These are phyloP conservation scores for Russula olivacea DNA, from an alignment of 768 basidiomycete genomes.

Conservation along the genomic window DNA sequence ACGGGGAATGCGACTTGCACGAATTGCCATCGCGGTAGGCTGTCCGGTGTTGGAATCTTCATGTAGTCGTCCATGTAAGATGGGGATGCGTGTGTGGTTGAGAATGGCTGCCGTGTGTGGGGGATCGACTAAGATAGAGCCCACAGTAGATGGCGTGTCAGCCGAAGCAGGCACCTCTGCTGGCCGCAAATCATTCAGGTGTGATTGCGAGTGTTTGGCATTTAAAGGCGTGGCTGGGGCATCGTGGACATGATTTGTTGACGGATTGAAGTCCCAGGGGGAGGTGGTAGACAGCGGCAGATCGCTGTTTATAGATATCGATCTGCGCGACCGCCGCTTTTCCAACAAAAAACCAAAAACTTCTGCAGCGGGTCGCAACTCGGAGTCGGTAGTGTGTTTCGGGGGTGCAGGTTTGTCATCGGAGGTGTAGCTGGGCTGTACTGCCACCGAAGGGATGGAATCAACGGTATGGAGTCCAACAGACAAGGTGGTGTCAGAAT, in stretches of 20 bases:
- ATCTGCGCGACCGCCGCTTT: constrained; percentile 36
- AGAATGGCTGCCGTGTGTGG: constrained; percentile 20
- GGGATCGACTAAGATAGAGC: constrained; percentile 22
- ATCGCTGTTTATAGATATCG: constrained; percentile 32
- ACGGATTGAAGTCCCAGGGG: constrained; percentile 29
- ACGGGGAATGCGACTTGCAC: constrained; percentile 19
- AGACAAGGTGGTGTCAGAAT: constrained; percentile 39
- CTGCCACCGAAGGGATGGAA: constrained; percentile 67
- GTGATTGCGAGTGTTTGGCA: neutral
- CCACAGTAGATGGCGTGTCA: constrained; percentile 16
- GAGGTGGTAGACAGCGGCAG: constrained; percentile 36
- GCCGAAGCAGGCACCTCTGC: constrained; percentile 2
- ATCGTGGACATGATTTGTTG: neutral
- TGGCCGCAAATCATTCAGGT: neutral
- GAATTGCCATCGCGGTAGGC: neutral
- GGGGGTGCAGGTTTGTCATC: constrained; percentile 32
- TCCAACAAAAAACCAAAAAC: constrained; percentile 67
- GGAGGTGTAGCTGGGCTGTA: constrained; percentile 54
- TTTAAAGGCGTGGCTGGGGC: constrained; percentile 20
- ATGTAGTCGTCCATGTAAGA: neutral
- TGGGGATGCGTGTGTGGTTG: constrained; percentile 22
- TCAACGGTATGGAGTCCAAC: constrained; percentile 34
- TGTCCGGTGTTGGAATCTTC: constrained; percentile 4
- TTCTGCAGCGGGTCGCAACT: constrained; percentile 61
- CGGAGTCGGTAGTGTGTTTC: constrained; percentile 35